Evolutionary conservation across 176 grass and related monocot genomes (phyloP).

Genomic region (Oryza longistaminata): DNA sequence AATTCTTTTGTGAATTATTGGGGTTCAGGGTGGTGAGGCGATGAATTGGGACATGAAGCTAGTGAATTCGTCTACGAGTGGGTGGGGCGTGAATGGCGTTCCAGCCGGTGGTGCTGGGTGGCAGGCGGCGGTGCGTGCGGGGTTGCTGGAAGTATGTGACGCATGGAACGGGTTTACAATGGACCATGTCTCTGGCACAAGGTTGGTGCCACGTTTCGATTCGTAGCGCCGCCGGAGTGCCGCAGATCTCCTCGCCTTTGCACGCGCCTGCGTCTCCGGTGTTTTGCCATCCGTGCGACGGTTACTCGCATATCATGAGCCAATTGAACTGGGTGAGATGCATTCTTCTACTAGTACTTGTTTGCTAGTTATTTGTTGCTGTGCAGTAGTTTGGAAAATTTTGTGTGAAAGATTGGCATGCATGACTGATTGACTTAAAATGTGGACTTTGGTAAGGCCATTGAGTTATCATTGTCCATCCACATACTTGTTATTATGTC

Average conservation of each 20-base stretch:
- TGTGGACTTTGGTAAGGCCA: neutral
- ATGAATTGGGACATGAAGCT: conserved; percentile 59
- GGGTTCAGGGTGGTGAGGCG: conserved; percentile 1
- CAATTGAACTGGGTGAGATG: conserved; percentile 45
- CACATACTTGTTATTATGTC: neutral
- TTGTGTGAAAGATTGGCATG: neutral
- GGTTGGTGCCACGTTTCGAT: conserved; percentile 80
- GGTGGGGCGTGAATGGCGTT: conserved; percentile 68
- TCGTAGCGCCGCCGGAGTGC: conserved; percentile 64
- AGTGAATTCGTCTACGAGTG: conserved; percentile 77
- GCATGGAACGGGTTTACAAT: conserved; percentile 77
- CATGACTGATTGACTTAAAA: neutral
- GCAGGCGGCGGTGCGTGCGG: conserved; percentile 66
- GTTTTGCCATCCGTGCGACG: conserved; percentile 53
- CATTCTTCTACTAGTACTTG: neutral
- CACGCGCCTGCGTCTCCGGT: conserved; percentile 59
- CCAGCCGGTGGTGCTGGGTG: conserved; percentile 58
- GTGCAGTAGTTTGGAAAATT: neutral
- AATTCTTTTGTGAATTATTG: neutral
- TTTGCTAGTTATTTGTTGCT: neutral
- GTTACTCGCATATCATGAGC: conserved; percentile 65
- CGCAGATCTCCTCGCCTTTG: conserved; percentile 64
- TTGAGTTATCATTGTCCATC: neutral
- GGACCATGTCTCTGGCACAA: conserved; percentile 70
- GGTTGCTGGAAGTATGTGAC: conserved; percentile 73